Evolutionary conservation across 495 filamentous ascomycete species (phyloP).

Genomic region (Aspergillus nidulans): DNA sequence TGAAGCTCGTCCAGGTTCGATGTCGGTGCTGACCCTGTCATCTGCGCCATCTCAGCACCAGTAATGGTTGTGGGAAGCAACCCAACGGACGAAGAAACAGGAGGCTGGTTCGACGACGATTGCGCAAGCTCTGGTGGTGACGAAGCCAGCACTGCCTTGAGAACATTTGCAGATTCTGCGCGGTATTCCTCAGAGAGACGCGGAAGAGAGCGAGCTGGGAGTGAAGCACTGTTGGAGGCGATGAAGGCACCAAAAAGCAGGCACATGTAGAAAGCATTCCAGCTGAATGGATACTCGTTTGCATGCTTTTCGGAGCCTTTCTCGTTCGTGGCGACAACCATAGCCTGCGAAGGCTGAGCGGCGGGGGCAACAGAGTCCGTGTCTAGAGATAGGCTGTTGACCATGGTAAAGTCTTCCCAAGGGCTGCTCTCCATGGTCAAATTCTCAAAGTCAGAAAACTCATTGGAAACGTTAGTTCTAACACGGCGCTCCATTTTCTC

Average conservation of each 20-base stretch:
- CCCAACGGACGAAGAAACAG: constrained; percentile 35
- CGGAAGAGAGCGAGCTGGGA: constrained; percentile 61
- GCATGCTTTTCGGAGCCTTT: constrained; percentile 66
- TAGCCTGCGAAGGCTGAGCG: constrained; percentile 15
- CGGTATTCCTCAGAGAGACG: constrained; percentile 90
- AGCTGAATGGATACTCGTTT: constrained; percentile 54
- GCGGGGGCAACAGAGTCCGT: constrained; percentile 30
- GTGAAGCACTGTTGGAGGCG: constrained; percentile 70
- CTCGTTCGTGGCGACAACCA: constrained; percentile 26
- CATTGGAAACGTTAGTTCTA: constrained; percentile 58
- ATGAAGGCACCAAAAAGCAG: constrained; percentile 96
- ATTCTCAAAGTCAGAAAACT: constrained; percentile 77
- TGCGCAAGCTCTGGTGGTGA: constrained; percentile 34
- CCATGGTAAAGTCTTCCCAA: constrained; percentile 78
- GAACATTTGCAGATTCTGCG: constrained; percentile 82
- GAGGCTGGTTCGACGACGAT: constrained; percentile 25
- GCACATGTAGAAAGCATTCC: constrained; percentile 66
- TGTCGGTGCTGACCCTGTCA: constrained; percentile 49
- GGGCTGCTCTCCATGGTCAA: constrained; percentile 69
- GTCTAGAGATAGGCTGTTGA: constrained; percentile 53
- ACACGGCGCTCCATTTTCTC: constrained; percentile 70
- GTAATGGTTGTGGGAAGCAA: constrained; percentile 48
- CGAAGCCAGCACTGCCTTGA: constrained; percentile 82
- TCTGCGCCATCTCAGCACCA: constrained; percentile 43
- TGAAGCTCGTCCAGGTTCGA: constrained; percentile 73